Percentiles rank a stretch among this genome's conserved stretches.
These are phyloP conservation scores for Polyporus arcularius DNA, from an alignment of 768 basidiomycete genomes.

Conservation along the genomic window DNA sequence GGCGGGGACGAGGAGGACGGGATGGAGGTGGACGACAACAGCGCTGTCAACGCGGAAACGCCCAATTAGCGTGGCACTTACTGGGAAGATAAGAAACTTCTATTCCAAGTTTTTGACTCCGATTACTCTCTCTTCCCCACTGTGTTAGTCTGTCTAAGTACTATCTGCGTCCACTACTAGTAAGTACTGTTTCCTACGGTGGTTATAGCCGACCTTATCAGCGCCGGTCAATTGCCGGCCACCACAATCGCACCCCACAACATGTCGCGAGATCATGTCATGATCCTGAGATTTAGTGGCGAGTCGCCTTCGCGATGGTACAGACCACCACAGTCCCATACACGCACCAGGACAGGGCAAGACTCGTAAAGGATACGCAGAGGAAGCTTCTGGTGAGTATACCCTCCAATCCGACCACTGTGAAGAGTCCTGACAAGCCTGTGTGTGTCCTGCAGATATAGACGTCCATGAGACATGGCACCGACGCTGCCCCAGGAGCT, in stretches of 20 bases:
- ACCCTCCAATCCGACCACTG: background rate
- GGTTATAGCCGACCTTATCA: background rate
- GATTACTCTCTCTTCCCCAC: background rate
- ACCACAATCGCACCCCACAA: background rate
- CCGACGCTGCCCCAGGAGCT: conserved; percentile 29
- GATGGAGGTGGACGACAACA: conserved; percentile 20
- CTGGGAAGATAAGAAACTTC: conserved; percentile 8
- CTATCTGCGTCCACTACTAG: no score
- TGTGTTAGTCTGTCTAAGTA: background rate
- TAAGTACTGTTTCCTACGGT: no score
- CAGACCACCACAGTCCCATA: background rate
- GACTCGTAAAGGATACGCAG: no score
- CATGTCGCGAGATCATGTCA: conserved; percentile 6
- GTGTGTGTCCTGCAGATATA: background rate
- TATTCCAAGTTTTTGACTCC: conserved; percentile 3
- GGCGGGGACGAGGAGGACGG: conserved; percentile 1
- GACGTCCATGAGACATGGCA: background rate
- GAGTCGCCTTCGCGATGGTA: background rate
- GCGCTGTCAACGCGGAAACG: conserved; percentile 12
- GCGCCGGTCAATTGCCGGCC: background rate
- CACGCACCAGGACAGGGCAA: background rate
- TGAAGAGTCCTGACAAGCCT: background rate
- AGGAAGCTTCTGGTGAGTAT: conserved; percentile 3
- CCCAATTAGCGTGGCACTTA: conserved; percentile 1
- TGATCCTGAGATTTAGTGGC: background rate